These are phyloP conservation scores for Candida adriatica DNA, from an alignment of 805 yeast genomes.

Conservation along the genomic window DNA sequence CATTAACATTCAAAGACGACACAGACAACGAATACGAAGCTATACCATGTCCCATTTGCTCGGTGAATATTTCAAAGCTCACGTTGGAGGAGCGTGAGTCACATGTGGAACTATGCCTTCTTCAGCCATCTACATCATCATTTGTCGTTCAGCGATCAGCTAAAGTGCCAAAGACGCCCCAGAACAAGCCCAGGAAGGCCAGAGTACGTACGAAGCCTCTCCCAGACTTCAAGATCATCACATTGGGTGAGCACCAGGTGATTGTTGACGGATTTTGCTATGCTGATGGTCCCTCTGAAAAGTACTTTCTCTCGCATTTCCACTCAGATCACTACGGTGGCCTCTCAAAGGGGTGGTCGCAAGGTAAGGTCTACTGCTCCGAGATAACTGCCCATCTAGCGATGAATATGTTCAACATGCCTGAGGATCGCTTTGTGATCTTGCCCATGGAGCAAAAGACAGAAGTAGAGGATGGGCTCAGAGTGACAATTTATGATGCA, in stretches of 20 bases:
- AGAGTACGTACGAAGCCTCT: conserved; percentile 9
- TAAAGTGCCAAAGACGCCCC: conserved; percentile 23
- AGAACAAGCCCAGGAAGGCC: conserved; percentile 22
- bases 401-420: conserved; percentile 50
- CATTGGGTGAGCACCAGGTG: conserved; percentile 33
- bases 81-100: conserved; percentile 36
- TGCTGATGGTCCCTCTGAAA: conserved; percentile 36
- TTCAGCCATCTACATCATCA: conserved; percentile 6
- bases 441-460: conserved; percentile 31
- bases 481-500: conserved; percentile 68
- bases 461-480: conserved; percentile 29
- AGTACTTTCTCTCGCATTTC: conserved; percentile 72
- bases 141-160: conserved; percentile 27
- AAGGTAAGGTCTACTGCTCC: conserved; percentile 69
- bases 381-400: conserved; percentile 40
- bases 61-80: conserved; percentile 30
- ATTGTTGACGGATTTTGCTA: conserved; percentile 66
- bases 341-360: conserved; percentile 65
- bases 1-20: too few species aligned
- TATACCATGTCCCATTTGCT: conserved; percentile 49
- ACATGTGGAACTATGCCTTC: conserved; percentile 52
- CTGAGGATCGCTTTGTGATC: conserved; percentile 32
- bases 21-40: neutral
- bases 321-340: conserved; percentile 96
- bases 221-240: conserved; percentile 48